Evolutionary conservation across 805 yeast species (phyloP).

Genomic region (Kuraishia floccosa): DNA sequence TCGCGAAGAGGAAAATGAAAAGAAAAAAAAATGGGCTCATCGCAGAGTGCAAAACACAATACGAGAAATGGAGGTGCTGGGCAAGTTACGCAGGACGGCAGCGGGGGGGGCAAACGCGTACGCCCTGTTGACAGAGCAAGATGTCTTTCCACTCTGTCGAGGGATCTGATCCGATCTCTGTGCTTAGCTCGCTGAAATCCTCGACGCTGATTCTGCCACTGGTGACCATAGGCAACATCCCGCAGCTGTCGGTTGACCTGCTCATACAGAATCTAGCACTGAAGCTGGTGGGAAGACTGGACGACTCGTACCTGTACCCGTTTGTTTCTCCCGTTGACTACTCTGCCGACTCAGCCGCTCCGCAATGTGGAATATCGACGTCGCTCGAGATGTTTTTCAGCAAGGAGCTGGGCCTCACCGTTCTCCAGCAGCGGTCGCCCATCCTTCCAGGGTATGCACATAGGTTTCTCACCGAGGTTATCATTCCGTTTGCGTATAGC

Average conservation of each 20-base stretch:
- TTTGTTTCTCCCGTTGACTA: conserved; percentile 74
- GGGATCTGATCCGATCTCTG: conserved; percentile 10
- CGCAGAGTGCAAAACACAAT: neutral
- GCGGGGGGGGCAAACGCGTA: no score
- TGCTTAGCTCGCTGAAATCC: conserved; percentile 11
- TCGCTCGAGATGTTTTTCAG: conserved; percentile 56
- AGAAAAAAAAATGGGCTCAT: neutral
- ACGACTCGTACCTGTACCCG: conserved; percentile 59
- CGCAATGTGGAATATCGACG: conserved; percentile 34
- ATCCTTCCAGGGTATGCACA: conserved; percentile 52
- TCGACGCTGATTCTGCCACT: conserved; percentile 60
- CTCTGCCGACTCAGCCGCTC: conserved; percentile 8
- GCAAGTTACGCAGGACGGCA: no score
- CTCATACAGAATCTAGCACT: conserved; percentile 53
- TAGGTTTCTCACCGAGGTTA: conserved; percentile 37
- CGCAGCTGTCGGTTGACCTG: conserved; percentile 72
- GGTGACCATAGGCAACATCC: conserved; percentile 81
- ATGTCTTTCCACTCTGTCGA: conserved; percentile 16
- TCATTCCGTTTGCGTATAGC: conserved; percentile 34
- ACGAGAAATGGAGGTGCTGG: neutral
- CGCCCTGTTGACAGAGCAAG: no score
- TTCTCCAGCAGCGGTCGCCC: conserved; percentile 82
- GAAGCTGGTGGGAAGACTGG: conserved; percentile 40
- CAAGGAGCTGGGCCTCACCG: conserved; percentile 26
- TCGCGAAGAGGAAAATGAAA: no score